Evolutionary conservation across 192 early-diverging fungal genomes (phyloP), one percentile per base, ranked within the genome.

Genomic region (Obelidium mucronatum): DNA sequence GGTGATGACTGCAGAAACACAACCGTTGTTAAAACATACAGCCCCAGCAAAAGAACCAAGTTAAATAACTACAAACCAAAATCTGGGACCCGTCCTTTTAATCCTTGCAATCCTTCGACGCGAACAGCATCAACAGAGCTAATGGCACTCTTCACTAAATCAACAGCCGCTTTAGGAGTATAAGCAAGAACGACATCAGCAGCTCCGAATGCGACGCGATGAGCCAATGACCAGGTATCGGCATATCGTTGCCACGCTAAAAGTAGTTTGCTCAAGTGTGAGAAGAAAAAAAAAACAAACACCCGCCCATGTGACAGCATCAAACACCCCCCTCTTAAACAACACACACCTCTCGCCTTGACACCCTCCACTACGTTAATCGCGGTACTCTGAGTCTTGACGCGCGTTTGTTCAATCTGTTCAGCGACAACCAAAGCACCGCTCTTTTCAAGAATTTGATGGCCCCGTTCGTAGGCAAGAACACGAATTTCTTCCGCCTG

Each of bases 41-140:
- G n/a, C n/a, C n/a, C 13, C n/a, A 52, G n/a, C 51, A 52, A n/a
- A 52, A 15, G n/a, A 52, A 13, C 13, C 51, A n/a, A 52, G n/a
- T n/a, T n/a, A n/a, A n/a, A n/a, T n/a, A n/a, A n/a, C 13, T 13
- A 52, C 70, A 35, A 15, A 73, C 70, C 70, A 59, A 59, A 73
- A 39, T 15, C 70, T 0, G 70, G 70, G 40, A 73, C 70, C 56
- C 26, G 40, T 33, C 22, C 37, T 35, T 59, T 55, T 15, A 73
- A 35, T 6, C 54, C 70, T 28, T 22, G 6, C 5, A 73, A n/a
- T n/a, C 70, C 70, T 2, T 73, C 70, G 15, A 59, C 55, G 13
- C 70, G 17, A 3, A 73, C 52, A 33, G 40, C 70, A 11, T 34
- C 55, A 26, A 3, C 33, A 15, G 2, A 24, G 0, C 34, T 11